Conservation (phyloP, 1,284 basidiomycete genomes). For the Caloboletus firmus region DNA sequence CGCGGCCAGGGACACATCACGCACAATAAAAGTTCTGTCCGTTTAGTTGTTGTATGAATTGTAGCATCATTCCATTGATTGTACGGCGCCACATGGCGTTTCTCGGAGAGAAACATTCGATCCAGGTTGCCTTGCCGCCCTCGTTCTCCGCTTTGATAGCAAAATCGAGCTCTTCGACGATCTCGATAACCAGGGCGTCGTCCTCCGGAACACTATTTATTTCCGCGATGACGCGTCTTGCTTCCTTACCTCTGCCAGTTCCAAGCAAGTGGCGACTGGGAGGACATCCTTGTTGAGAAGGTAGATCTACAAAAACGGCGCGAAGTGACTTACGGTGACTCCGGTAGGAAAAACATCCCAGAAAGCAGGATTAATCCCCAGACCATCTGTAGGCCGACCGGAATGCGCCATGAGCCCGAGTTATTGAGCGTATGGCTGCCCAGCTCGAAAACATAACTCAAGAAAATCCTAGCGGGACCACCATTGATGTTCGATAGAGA, state of each 20-base stretch:
- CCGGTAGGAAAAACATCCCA: slow-evolving; percentile 75
- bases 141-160: slow-evolving; percentile 71
- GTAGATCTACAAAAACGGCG: not conserved
- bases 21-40: slow-evolving; percentile 75
- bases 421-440: slow-evolving; percentile 55
- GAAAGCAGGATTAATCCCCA: slow-evolving; percentile 68
- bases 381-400: slow-evolving; percentile 64
- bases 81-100: slow-evolving; percentile 74
- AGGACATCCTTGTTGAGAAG: not conserved
- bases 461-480: slow-evolving; percentile 43
- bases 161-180: slow-evolving; percentile 66
- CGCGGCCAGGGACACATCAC: slow-evolving; percentile 16
- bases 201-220: slow-evolving; percentile 61
- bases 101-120: slow-evolving; percentile 72
- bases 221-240: slow-evolving; percentile 60
- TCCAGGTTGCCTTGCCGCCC: slow-evolving; percentile 76
- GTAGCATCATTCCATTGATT: slow-evolving; percentile 76
- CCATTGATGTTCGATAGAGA: not conserved
- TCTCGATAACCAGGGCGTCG: slow-evolving; percentile 17
- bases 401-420: slow-evolving; percentile 71
- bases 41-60: slow-evolving; percentile 79
- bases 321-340: slow-evolving; percentile 60
- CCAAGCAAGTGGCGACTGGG: slow-evolving; percentile 62
- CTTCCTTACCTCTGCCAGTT: slow-evolving; percentile 51
- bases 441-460: slow-evolving; percentile 26